A percentile compares a stretch with the other conserved stretches of the same genome.
phyloP scores from a whole-genome alignment of 2,329 filamentous ascomycete species.

The Calonectria leucothoes region DNA sequence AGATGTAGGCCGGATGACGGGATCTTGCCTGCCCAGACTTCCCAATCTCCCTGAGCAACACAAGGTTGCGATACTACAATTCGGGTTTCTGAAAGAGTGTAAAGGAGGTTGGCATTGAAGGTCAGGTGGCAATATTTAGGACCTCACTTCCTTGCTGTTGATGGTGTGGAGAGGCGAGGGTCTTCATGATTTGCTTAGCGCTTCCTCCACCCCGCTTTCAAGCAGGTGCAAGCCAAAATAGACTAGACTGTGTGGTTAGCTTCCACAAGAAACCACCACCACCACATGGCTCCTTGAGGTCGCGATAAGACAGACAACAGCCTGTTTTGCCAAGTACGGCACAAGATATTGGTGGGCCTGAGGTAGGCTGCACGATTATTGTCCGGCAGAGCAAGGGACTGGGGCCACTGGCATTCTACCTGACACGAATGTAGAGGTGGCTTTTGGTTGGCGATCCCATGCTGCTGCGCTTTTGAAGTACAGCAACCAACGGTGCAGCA shows the following conservation, averaged over 20 bases:
- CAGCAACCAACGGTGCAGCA: slow-evolving; percentile 23
- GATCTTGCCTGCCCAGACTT: slow-evolving; percentile 6
- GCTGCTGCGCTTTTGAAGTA: slow-evolving; percentile 12
- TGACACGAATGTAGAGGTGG: slow-evolving; percentile 28
- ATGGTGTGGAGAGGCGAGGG: slow-evolving; percentile 33
- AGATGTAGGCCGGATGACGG: slow-evolving; percentile 18
- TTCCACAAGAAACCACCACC: slow-evolving; percentile 23
- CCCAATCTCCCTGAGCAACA: slow-evolving; percentile 2
- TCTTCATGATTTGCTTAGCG: slow-evolving; percentile 33
- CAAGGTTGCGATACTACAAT: slow-evolving; percentile 26
- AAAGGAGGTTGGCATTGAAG: slow-evolving; percentile 38
- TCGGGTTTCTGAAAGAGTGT: slow-evolving; percentile 23
- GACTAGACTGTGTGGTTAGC: slow-evolving; percentile 30
- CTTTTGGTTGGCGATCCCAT: slow-evolving; percentile 17
- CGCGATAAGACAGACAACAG: slow-evolving; percentile 32
- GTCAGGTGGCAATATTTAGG: slow-evolving; percentile 42
- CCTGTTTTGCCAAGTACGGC: slow-evolving; percentile 10
- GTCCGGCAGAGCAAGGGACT: slow-evolving; percentile 23
- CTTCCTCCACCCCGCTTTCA: slow-evolving; percentile 30
- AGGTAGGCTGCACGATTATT: slow-evolving; percentile 32
- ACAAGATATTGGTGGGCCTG: slow-evolving; percentile 27
- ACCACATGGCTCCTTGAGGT: slow-evolving; percentile 34
- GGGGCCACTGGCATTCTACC: slow-evolving; percentile 27
- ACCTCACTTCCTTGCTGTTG: slow-evolving; percentile 26
- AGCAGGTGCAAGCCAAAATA: slow-evolving; percentile 34